These are phyloP conservation scores for Globisporangium cylindrosporum DNA, from an alignment of 352 stramenopile species.

Conservation along the genomic window DNA sequence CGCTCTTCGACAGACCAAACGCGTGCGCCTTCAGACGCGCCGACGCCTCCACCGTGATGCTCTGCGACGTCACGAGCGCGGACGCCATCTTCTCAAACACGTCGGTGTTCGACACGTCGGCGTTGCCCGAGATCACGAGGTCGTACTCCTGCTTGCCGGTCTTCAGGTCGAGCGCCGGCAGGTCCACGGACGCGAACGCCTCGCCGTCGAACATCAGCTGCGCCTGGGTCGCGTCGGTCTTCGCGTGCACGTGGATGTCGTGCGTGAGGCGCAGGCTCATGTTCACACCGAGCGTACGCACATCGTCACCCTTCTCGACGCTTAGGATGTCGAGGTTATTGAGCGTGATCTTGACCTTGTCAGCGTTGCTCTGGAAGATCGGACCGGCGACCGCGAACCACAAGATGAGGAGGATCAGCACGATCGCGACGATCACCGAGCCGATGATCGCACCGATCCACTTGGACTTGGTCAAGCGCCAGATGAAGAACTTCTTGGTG, in stretches of 20 bases:
- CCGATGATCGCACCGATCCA: conserved; percentile 41
- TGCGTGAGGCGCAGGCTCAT: conserved; percentile 54
- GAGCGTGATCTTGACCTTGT: conserved; percentile 51
- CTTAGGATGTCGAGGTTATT: conserved; percentile 68
- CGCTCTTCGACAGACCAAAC: conserved; percentile 46
- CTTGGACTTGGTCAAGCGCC: conserved; percentile 51
- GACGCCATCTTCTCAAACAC: conserved; percentile 46
- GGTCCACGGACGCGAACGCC: conserved; percentile 41
- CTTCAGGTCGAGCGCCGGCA: conserved; percentile 52
- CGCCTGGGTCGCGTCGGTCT: conserved; percentile 50
- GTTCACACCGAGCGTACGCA: conserved; percentile 37
- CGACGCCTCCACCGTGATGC: conserved; percentile 34
- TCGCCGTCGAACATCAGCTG: conserved; percentile 41
- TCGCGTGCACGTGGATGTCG: conserved; percentile 35
- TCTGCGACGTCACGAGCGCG: conserved; percentile 31
- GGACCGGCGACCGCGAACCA: conserved; percentile 55
- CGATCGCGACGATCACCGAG: conserved; percentile 35
- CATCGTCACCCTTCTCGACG: conserved; percentile 27
- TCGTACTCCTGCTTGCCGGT: conserved; percentile 53
- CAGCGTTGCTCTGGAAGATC: conserved; percentile 59
- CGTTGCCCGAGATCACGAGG: conserved; percentile 34
- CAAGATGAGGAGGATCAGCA: conserved; percentile 56
- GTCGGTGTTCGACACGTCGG: conserved; percentile 35
- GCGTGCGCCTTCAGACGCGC: conserved; percentile 44
- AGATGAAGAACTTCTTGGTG: conserved; percentile 43